Evolutionary conservation across 1,139 yeast genomes (phyloP).

Genomic region (Meyerozyma guilliermondii): DNA sequence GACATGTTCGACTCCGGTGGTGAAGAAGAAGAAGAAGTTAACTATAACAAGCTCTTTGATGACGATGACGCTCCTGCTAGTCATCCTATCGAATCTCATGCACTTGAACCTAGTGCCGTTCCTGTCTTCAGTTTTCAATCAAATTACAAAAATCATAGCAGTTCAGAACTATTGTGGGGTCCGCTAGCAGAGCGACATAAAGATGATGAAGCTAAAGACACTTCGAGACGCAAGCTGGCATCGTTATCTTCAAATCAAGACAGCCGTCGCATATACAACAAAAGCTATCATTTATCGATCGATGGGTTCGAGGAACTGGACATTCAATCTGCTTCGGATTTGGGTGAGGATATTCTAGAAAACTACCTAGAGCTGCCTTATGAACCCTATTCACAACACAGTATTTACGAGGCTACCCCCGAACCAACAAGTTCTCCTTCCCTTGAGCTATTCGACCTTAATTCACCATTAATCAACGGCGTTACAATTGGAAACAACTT

Average conservation of each 20-base stretch:
- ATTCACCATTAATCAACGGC: conserved; percentile 35
- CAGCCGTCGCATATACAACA: not conserved
- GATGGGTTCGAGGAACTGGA: not conserved
- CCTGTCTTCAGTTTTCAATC: not conserved
- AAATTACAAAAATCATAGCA: not conserved
- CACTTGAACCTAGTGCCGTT: not conserved
- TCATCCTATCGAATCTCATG: not conserved
- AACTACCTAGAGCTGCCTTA: conserved; percentile 27
- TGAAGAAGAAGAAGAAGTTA: conserved; percentile 13
- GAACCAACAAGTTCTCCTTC: conserved; percentile 3
- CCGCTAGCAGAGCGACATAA: not conserved
- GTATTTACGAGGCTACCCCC: not conserved
- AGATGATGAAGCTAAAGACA: conserved; percentile 1
- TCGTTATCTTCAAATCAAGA: not conserved
- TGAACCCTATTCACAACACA: conserved; percentile 6
- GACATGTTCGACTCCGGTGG: conserved; percentile 11
- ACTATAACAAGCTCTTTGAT: conserved; percentile 22
- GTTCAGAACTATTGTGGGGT: not conserved
- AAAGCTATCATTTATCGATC: not conserved
- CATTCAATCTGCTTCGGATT: conserved; percentile 6
- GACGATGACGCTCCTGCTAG: conserved; percentile 22
- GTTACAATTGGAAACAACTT: conserved; percentile 29
- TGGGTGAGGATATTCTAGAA: conserved; percentile 28
- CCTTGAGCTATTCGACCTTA: conserved; percentile 24
- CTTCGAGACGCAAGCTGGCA: not conserved